Percentiles rank a stretch among this genome's conserved stretches.
These are phyloP conservation scores for Agaricus subrufescens DNA, from an alignment of 768 basidiomycete genomes.

Conservation along the genomic window DNA sequence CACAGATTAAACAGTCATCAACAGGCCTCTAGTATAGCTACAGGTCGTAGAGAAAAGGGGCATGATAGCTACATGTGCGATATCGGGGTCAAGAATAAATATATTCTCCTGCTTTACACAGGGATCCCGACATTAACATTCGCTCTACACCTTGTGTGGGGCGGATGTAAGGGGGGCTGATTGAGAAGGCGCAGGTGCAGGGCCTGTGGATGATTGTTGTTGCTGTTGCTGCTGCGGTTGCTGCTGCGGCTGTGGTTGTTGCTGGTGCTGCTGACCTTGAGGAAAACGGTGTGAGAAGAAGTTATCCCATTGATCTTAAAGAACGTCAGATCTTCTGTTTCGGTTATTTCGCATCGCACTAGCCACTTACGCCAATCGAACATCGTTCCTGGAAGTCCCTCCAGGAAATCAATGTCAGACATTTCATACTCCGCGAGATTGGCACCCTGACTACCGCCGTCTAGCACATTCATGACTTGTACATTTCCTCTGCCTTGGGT, in stretches of 20 bases:
- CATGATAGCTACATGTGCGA: slow-evolving; percentile 3
- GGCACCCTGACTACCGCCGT: slow-evolving; percentile 50
- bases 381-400: slow-evolving; percentile 80
- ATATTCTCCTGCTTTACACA: background rate
- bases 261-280: slow-evolving; percentile 6
- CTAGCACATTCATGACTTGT: slow-evolving; percentile 75
- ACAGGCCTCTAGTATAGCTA: slow-evolving; percentile 7
- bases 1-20: background rate
- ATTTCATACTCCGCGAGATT: slow-evolving; percentile 60
- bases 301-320: slow-evolving; percentile 74
- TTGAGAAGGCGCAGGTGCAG: slow-evolving; percentile 1
- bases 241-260: slow-evolving; percentile 1
- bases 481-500: slow-evolving; percentile 42
- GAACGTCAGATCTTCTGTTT: slow-evolving; percentile 1
- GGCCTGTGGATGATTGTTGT: slow-evolving; percentile 10
- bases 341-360: background rate
- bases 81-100: background rate
- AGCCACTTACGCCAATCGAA: slow-evolving; percentile 74
- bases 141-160: background rate
- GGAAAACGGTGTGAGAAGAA: slow-evolving; percentile 65
- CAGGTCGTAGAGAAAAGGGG: background rate
- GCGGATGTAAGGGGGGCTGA: slow-evolving; percentile 1
- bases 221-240: slow-evolving; percentile 20
- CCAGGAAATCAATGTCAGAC: slow-evolving; percentile 65
- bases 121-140: background rate